Conservation (phyloP, 2,329 filamentous ascomycete genomes). For the Saccharata proteae region DNA sequence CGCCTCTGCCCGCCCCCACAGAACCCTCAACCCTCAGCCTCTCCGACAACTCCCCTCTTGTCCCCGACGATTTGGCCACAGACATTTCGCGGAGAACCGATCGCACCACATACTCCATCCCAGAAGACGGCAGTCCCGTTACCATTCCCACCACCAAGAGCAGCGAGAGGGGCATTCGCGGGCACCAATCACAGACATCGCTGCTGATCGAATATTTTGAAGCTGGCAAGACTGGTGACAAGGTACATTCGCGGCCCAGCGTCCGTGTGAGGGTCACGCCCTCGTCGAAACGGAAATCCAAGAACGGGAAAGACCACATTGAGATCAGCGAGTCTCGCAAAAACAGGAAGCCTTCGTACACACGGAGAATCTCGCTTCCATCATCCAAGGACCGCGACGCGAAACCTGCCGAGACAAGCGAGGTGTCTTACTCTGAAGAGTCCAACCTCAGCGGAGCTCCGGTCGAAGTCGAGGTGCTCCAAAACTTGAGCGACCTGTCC, state of each 20-base stretch:
- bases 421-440: constrained; percentile 65
- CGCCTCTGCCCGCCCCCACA: constrained; percentile 66
- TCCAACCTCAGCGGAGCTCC: constrained; percentile 63
- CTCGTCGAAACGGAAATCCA: constrained; percentile 45
- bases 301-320: constrained; percentile 54
- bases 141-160: constrained; percentile 73
- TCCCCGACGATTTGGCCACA: constrained; percentile 44
- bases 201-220: constrained; percentile 94
- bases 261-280: constrained; percentile 73
- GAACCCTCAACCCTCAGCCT: constrained; percentile 55
- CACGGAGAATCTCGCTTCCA: constrained; percentile 53
- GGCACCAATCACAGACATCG: constrained; percentile 65
- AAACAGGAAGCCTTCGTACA: constrained; percentile 56
- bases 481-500: constrained; percentile 57
- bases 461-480: constrained; percentile 80
- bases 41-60: constrained; percentile 40
- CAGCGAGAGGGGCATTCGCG: constrained; percentile 47
- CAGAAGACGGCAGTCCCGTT: constrained; percentile 79
- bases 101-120: constrained; percentile 64
- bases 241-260: constrained; percentile 61
- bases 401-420: constrained; percentile 18
- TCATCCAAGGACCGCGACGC: constrained; percentile 27
- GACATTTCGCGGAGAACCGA: constrained; percentile 59
- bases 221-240: constrained; percentile 54
- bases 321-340: constrained; percentile 75